Conservation (phyloP, 495 filamentous ascomycete genomes). For the Cladorrhinum samala region DNA sequence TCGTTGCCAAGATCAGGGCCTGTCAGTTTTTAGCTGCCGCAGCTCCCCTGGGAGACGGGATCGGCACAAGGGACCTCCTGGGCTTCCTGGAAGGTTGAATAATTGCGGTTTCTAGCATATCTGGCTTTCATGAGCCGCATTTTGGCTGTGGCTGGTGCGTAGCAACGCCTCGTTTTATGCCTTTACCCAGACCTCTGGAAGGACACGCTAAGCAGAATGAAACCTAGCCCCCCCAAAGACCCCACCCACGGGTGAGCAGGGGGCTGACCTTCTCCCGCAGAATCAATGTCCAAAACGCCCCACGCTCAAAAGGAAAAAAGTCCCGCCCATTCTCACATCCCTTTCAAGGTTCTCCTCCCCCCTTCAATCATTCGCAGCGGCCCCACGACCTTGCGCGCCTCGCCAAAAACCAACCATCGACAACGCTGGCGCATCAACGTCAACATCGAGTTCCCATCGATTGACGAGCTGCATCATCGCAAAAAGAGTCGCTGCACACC, state of each 20-base stretch:
- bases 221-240: neutral
- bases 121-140: too few relatives aligned
- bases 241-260: conserved; percentile 17
- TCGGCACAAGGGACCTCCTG: conserved; percentile 1
- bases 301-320: conserved; percentile 19
- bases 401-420: conserved; percentile 17
- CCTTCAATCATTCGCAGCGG: conserved; percentile 20
- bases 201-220: too few relatives aligned
- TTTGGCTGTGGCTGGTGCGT: neutral
- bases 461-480: conserved; percentile 22
- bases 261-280: conserved; percentile 1
- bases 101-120: too few relatives aligned
- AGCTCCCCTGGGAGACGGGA: conserved; percentile 3
- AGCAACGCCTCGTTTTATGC: too few relatives aligned
- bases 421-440: conserved; percentile 23
- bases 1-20: conserved; percentile 6
- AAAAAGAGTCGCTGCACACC: conserved; percentile 6
- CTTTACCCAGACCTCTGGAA: neutral
- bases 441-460: conserved; percentile 24
- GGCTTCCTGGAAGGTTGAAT: too few relatives aligned
- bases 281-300: conserved; percentile 1
- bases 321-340: conserved; percentile 18
- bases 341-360: neutral
- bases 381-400: conserved; percentile 23
- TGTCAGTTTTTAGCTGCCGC: neutral